Percentiles rank a stretch among this genome's conserved stretches.
These are phyloP conservation scores for Neltuma alba DNA, from an alignment of 306 rosid genomes.

Conservation along the genomic window DNA sequence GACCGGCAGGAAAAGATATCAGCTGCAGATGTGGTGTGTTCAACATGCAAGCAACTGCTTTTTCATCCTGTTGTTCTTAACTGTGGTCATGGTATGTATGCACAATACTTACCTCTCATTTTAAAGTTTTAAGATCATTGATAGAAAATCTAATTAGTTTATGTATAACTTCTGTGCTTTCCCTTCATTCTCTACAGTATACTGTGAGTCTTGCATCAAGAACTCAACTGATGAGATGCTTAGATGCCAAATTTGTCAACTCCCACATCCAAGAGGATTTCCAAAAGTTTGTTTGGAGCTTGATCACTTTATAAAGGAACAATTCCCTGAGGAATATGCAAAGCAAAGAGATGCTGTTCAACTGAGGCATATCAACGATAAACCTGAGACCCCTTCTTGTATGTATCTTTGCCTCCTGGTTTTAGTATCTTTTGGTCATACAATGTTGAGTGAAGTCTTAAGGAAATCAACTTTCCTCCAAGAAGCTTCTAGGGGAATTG, in stretches of 20 bases:
- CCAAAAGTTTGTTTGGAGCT: conserved; percentile 78
- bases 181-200: conserved; percentile 48
- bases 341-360: conserved; percentile 50
- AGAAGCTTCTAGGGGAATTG: not conserved
- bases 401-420: conserved; percentile 39
- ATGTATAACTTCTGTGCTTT: conserved; percentile 21
- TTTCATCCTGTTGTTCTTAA: no score
- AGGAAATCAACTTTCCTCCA: not conserved
- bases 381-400: conserved; percentile 45
- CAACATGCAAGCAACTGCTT: no score
- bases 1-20: conserved; percentile 43
- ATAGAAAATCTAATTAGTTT: not conserved
- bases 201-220: conserved; percentile 65
- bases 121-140: conserved; percentile 17
- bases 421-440: conserved; percentile 13
- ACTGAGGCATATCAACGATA: conserved; percentile 42
- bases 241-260: conserved; percentile 69
- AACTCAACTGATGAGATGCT: conserved; percentile 51
- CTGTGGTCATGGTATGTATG: no score
- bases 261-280: conserved; percentile 64
- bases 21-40: conserved; percentile 66
- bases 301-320: conserved; percentile 59
- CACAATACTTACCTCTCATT: no score
- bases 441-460: not conserved
- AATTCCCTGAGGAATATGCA: conserved; percentile 68